phyloP scores from a whole-genome alignment of 192 early-diverging fungal species.

The Coemansia sp. region DNA sequence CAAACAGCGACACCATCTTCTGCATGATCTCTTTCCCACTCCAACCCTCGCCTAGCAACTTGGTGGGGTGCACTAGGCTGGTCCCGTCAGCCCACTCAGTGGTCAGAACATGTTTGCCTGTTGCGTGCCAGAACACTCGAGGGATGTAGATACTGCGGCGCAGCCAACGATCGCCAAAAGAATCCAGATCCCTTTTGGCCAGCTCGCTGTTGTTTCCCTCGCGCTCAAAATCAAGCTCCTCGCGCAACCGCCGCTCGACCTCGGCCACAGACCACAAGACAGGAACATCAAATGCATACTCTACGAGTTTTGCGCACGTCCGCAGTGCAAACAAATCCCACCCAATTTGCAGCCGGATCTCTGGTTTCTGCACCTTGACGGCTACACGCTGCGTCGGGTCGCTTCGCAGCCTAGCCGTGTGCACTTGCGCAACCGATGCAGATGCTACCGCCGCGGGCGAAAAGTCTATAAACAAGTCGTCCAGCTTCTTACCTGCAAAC shows the following conservation, averaged over 20 bases:
- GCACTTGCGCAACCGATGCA: slow-evolving; percentile 95
- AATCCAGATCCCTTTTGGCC: slow-evolving; percentile 53
- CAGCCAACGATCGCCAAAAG: slow-evolving; percentile 56
- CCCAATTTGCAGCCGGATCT: slow-evolving; percentile 77
- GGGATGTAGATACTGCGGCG: slow-evolving; percentile 69
- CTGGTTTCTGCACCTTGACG: slow-evolving; percentile 93
- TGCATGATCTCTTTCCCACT: slow-evolving; percentile 61
- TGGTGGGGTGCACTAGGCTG: slow-evolving; percentile 60
- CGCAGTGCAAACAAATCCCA: slow-evolving; percentile 77
- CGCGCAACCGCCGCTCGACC: slow-evolving; percentile 67
- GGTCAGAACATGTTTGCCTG: slow-evolving; percentile 70
- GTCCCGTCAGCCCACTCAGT: slow-evolving; percentile 89
- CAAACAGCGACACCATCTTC: slow-evolving; percentile 74
- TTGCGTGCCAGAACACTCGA: slow-evolving; percentile 68
- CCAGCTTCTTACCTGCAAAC: slow-evolving; percentile 57
- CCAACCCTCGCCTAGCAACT: slow-evolving; percentile 35
- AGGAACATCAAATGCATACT: slow-evolving; percentile 80
- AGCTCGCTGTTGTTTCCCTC: slow-evolving; percentile 79
- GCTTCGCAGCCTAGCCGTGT: slow-evolving; percentile 60
- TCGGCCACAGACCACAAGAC: slow-evolving; percentile 76
- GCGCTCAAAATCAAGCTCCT: slow-evolving; percentile 87
- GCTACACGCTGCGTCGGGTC: slow-evolving; percentile 66
- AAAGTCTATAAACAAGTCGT: slow-evolving; percentile 73
- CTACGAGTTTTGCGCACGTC: slow-evolving; percentile 61
- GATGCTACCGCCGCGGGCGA: slow-evolving; percentile 69